phyloP scores from a whole-genome alignment of 306 rosid species.

The Ormosia emarginata region DNA sequence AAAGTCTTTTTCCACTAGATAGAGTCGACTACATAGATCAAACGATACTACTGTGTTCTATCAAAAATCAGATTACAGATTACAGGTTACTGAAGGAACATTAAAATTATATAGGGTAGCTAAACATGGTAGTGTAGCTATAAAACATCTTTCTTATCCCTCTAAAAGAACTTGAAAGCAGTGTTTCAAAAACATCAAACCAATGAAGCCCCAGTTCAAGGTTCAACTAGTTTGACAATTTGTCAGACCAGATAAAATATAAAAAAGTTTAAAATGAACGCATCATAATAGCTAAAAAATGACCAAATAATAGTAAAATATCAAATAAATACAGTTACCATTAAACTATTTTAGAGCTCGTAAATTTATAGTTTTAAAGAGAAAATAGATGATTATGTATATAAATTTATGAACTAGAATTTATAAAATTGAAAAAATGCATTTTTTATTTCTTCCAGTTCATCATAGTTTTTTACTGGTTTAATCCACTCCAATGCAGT shows the following conservation, averaged over 20 bases:
- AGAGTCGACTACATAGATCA: too few species aligned
- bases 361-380: background rate
- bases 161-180: background rate
- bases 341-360: background rate
- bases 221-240: background rate
- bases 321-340: background rate
- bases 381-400: background rate
- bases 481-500: background rate
- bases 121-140: background rate
- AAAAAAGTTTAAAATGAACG: background rate
- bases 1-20: too few species aligned
- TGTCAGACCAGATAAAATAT: background rate
- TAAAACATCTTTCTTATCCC: background rate
- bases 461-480: background rate
- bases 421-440: background rate
- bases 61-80: too few species aligned
- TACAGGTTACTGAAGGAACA: background rate
- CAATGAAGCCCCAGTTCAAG: background rate
- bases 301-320: background rate
- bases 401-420: background rate
- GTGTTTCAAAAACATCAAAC: background rate
- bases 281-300: background rate
- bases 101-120: background rate
- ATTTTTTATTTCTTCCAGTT: background rate
- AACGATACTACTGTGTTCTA: too few species aligned